Percentiles rank a stretch among this genome's conserved stretches.
phyloP scores from a whole-genome alignment of 352 stramenopile species.

The Elongisporangium prolatum region DNA sequence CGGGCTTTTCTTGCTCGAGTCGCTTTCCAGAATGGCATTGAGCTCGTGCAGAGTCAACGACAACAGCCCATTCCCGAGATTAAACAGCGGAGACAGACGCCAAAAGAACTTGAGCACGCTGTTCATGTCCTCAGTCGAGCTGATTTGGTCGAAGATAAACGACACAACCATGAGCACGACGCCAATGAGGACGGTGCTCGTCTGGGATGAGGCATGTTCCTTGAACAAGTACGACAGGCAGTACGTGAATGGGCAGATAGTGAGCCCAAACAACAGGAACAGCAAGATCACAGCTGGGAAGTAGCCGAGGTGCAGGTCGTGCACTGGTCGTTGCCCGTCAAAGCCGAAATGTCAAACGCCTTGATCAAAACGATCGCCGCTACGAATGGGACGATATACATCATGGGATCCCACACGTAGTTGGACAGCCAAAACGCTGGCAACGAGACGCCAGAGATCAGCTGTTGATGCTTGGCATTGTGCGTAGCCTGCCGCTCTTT shows the following conservation, averaged over 20 bases:
- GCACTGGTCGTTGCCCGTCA: constrained; percentile 41
- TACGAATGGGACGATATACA: constrained; percentile 82
- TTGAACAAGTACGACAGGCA: constrained; percentile 63
- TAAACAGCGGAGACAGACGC: constrained; percentile 61
- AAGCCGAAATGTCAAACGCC: constrained; percentile 32
- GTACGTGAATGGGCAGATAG: constrained; percentile 63
- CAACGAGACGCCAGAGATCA: constrained; percentile 90
- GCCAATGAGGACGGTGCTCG: constrained; percentile 57
- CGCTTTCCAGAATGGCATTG: constrained; percentile 13
- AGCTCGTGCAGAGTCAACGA: constrained; percentile 36
- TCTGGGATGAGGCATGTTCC: constrained; percentile 59
- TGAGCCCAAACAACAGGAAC: constrained; percentile 56
- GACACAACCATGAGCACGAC: constrained; percentile 55
- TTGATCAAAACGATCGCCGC: constrained; percentile 44
- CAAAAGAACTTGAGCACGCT: constrained; percentile 63
- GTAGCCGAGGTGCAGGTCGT: constrained; percentile 37
- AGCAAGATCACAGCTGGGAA: constrained; percentile 50
- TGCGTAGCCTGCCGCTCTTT: constrained; percentile 83
- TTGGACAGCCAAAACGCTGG: constrained; percentile 95
- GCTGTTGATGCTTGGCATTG: constrained; percentile 95
- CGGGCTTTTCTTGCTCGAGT: constrained; percentile 36
- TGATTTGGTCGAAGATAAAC: constrained; percentile 47
- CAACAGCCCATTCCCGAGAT: constrained; percentile 44
- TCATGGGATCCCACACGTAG: constrained; percentile 89
- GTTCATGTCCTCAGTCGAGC: constrained; percentile 40